These are phyloP conservation scores for Lasiosphaeria hispida DNA, from an alignment of 495 filamentous ascomycete species.

Conservation along the genomic window DNA sequence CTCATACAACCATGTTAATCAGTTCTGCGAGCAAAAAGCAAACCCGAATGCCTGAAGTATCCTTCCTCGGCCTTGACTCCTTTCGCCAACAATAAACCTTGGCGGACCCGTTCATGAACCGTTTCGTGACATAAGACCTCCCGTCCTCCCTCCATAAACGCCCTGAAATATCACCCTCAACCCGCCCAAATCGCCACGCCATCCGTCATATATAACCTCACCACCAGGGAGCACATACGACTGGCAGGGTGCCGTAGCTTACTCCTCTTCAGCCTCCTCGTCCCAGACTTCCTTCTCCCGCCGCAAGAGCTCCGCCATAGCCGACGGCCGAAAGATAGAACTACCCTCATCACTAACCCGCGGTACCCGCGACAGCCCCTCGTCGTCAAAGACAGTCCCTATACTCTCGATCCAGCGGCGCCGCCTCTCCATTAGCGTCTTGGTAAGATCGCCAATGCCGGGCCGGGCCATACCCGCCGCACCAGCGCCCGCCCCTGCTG, in stretches of 20 bases:
- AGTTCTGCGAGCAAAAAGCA: no score
- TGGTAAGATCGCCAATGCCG: conserved; percentile 86
- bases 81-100: no score
- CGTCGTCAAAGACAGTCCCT: conserved; percentile 79
- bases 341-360: conserved; percentile 39
- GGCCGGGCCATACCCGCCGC: conserved; percentile 63
- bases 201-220: background rate
- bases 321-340: conserved; percentile 60
- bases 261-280: conserved; percentile 58
- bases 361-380: conserved; percentile 50
- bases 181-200: background rate
- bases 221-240: no score
- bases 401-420: conserved; percentile 85
- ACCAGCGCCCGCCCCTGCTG: conserved; percentile 43
- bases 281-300: conserved; percentile 75
- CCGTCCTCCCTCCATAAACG: no score
- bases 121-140: no score
- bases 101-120: no score
- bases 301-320: conserved; percentile 56
- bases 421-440: conserved; percentile 84
- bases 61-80: no score
- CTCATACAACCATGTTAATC: no score
- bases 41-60: no score
- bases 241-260: background rate
- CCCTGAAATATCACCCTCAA: no score